phyloP scores from a whole-genome alignment of 495 filamentous ascomycete genomes.

The Beverwykella pulmonaria region DNA sequence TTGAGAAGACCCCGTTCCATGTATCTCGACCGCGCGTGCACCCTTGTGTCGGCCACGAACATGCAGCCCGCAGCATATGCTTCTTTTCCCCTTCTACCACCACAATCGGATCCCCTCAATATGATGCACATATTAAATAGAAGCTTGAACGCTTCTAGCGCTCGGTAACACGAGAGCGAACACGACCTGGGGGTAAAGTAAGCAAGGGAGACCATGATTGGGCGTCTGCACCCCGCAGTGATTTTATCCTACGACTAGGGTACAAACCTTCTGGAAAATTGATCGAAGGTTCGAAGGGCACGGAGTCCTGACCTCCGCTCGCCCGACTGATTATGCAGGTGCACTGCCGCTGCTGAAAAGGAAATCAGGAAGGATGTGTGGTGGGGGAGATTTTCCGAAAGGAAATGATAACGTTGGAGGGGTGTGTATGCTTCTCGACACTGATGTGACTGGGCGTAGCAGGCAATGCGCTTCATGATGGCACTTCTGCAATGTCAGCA shows the following conservation, averaged over 20 bases:
- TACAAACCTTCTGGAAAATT: conserved; percentile 28
- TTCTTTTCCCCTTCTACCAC: not conserved
- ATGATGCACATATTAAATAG: conserved; percentile 27
- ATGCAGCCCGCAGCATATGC: not conserved
- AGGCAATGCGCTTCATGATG: not conserved
- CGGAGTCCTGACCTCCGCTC: conserved; percentile 11
- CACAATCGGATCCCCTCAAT: conserved; percentile 20
- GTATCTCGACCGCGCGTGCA: not conserved
- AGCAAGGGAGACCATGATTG: conserved; percentile 22
- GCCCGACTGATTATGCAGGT: conserved; percentile 3
- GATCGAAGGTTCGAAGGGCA: conserved; percentile 11
- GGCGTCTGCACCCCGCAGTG: conserved; percentile 27
- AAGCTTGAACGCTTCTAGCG: conserved; percentile 13
- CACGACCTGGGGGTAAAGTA: not conserved
- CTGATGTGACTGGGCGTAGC: not conserved
- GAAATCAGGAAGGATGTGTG: not conserved
- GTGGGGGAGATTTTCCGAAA: not conserved
- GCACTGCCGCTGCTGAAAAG: not conserved
- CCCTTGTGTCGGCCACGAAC: not conserved
- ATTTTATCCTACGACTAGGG: conserved; percentile 25
- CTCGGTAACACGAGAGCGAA: conserved; percentile 1
- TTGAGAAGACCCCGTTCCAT: not conserved
- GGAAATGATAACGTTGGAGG: not conserved
- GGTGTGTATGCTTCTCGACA: not conserved
- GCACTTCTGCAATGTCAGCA: not conserved